A percentile compares a stretch with the other conserved stretches of the same genome.
phyloP scores from a whole-genome alignment of 208 protist genomes.

The Phytomonas sp. region DNA sequence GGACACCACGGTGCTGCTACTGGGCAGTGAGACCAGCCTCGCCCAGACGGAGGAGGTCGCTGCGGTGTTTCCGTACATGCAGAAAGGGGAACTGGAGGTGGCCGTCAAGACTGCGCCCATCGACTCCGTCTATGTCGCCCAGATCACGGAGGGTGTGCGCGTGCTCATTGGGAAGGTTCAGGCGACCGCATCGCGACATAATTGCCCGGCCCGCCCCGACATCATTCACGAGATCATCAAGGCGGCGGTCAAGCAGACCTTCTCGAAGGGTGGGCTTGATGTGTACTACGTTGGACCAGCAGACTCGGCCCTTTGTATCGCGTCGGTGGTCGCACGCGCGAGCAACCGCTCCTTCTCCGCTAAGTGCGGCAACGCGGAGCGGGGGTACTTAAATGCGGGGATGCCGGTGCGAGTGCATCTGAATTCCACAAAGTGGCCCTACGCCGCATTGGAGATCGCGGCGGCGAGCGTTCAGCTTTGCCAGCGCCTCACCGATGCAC shows the following conservation, averaged over 20 bases:
- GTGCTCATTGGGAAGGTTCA: slow-evolving; percentile 43
- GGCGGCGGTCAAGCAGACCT: slow-evolving; percentile 18
- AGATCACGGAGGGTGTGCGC: slow-evolving; percentile 14
- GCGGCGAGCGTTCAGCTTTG: slow-evolving; percentile 64
- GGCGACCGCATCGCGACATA: slow-evolving; percentile 58
- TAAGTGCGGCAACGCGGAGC: slow-evolving; percentile 36
- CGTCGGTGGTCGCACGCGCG: slow-evolving; percentile 42
- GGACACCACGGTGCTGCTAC: slow-evolving; percentile 28
- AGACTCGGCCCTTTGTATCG: slow-evolving; percentile 28
- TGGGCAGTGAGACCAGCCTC: slow-evolving; percentile 34
- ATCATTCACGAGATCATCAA: slow-evolving; percentile 38
- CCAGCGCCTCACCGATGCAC: slow-evolving; percentile 77
- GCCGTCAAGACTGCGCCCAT: slow-evolving; percentile 13
- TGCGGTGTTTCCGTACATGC: not conserved
- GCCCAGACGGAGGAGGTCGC: slow-evolving; percentile 11
- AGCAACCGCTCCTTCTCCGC: slow-evolving; percentile 55
- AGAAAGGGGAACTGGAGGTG: not conserved
- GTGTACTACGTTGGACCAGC: slow-evolving; percentile 43
- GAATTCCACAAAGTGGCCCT: slow-evolving; percentile 15
- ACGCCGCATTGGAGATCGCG: slow-evolving; percentile 12
- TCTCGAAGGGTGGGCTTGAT: slow-evolving; percentile 19
- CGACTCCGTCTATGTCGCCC: slow-evolving; percentile 17
- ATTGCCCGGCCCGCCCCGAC: slow-evolving; percentile 63
- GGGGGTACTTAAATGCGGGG: slow-evolving; percentile 30
- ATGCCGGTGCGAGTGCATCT: slow-evolving; percentile 36